Evolutionary conservation across 495 filamentous ascomycete species (phyloP), one percentile per base, ranked within the genome.

Genomic region (Lichenothelia convexa): DNA sequence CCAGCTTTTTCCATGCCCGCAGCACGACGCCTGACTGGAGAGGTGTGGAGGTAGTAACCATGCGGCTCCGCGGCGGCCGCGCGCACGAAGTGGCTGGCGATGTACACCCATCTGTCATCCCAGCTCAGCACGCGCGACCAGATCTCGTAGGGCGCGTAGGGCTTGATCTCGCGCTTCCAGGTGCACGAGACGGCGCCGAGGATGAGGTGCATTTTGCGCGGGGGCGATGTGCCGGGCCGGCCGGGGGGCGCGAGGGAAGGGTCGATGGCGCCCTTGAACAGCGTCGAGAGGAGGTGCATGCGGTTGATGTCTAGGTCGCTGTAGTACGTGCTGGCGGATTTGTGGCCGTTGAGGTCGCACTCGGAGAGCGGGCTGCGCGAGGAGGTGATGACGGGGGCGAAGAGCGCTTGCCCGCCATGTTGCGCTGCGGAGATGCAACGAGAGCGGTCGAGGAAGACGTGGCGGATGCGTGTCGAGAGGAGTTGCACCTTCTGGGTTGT

Each of bases 381-480:
- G 18, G 32, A 40, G 1, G 42, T 45, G 37, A 41, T 16, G 12
- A 45, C 38, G 2, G 42, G 42, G n/a, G 31, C 30, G 27, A 45
- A 41, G 13, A 45, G 32, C 18, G 36, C 30, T n/a, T n/a, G n/a
- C n/a, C n/a, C n/a, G n/a, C n/a, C n/a, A n/a, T n/a, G n/a, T n/a
- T n/a, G n/a, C n/a, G n/a, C n/a, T n/a, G n/a, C n/a, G n/a, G n/a
- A n/a, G n/a, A n/a, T n/a, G n/a, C n/a, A n/a, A n/a, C n/a, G n/a
- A n/a, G n/a, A n/a, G n/a, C n/a, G n/a, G n/a, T n/a, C n/a, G n/a
- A n/a, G n/a, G n/a, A n/a, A n/a, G n/a, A n/a, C n/a, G n/a, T n/a
- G n/a, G n/a, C n/a, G n/a, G n/a, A n/a, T n/a, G n/a, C n/a, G n/a
- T n/a, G n/a, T n/a, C n/a, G n/a, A n/a, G n/a, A n/a, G n/a, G n/a